phyloP scores from a whole-genome alignment of 73 alveolate species.

The Blepharisma stoltei region DNA sequence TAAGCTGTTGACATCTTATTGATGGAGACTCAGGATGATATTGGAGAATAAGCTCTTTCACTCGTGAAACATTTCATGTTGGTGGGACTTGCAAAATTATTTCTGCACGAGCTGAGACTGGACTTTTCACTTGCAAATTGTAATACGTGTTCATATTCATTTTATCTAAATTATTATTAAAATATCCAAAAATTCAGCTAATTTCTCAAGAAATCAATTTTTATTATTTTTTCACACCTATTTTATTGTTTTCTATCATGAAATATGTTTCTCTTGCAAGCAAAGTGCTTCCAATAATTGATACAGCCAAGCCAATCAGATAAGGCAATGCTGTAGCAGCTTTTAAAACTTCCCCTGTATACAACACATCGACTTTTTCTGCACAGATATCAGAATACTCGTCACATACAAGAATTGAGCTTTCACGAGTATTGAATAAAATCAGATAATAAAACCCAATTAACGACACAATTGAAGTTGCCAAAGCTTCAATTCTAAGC shows the following conservation, averaged over 20 bases:
- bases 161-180: no score
- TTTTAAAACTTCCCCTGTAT: not conserved
- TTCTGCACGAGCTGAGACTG: no score
- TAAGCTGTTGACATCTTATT: constrained; percentile 2
- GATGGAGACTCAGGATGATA: constrained; percentile 27
- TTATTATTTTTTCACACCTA: no score
- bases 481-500: not conserved
- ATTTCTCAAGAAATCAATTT: no score
- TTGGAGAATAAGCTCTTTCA: constrained; percentile 14
- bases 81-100: constrained; percentile 6
- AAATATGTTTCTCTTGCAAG: not conserved
- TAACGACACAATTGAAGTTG: not conserved
- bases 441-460: constrained; percentile 4
- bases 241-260: no score
- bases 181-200: no score
- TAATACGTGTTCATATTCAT: no score
- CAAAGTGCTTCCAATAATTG: constrained; percentile 10
- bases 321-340: not conserved
- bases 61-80: not conserved
- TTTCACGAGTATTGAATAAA: not conserved
- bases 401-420: not conserved
- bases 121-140: no score
- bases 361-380: not conserved
- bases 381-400: constrained; percentile 8
- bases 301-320: not conserved